phyloP scores from a whole-genome alignment of 345 rosid genomes.

The Syzygium jambos region DNA sequence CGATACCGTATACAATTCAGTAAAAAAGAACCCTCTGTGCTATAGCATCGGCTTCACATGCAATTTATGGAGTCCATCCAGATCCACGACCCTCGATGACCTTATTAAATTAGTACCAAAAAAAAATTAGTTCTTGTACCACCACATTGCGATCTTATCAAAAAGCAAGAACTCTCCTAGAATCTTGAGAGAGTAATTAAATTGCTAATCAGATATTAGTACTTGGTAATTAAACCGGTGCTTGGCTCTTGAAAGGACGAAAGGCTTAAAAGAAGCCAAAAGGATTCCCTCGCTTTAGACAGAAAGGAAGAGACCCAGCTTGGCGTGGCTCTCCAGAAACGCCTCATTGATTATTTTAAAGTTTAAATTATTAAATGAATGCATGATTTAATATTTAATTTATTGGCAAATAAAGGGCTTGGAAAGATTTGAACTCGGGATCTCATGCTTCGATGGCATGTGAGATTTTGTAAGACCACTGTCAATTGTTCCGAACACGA shows the following conservation, averaged over 20 bases:
- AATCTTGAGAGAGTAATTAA: not conserved
- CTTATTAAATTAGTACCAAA: not conserved
- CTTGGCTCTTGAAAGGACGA: not conserved
- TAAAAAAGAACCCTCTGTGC: not conserved
- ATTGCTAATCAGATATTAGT: not conserved
- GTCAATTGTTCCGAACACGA: not conserved
- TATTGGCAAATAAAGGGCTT: accelerated
- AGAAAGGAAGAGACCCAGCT: not conserved
- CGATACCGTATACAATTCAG: not conserved
- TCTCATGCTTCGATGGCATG: not conserved
- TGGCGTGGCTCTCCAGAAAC: not conserved
- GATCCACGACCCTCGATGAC: not conserved
- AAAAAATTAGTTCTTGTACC: not conserved
- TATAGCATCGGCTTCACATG: not conserved
- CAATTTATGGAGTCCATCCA: not conserved
- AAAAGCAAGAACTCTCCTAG: not conserved
- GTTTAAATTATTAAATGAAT: not conserved
- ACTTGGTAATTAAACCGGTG: not conserved
- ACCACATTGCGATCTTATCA: not conserved
- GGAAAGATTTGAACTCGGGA: not conserved
- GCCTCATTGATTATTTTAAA: not conserved
- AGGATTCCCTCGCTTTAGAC: not conserved
- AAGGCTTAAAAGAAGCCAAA: not conserved
- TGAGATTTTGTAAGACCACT: not conserved
- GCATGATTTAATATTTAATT: not conserved